Conservation (phyloP, 495 filamentous ascomycete genomes). For the Penicillium ochrochloron region DNA sequence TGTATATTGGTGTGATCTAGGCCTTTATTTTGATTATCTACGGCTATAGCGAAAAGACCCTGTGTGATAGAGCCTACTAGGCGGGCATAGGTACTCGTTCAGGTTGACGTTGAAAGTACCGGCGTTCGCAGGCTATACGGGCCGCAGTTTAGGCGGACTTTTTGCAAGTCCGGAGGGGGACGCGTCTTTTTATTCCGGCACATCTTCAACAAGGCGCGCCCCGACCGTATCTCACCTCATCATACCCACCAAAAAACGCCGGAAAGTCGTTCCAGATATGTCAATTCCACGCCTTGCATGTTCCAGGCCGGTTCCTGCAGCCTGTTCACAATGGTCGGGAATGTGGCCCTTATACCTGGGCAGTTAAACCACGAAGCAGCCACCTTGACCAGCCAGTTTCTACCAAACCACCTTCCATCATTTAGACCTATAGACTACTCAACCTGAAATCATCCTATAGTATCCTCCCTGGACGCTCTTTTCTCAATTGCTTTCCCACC, state of each 20-base stretch:
- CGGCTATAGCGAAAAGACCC: no score
- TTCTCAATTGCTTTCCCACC: not conserved
- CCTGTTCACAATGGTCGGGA: no score
- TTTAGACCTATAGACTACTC: constrained; percentile 5
- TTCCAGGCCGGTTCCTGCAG: not conserved
- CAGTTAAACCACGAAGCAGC: constrained; percentile 6
- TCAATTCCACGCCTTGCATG: not conserved
- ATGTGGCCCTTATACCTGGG: not conserved
- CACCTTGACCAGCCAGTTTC: constrained; percentile 2
- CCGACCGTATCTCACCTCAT: not conserved
- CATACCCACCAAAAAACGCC: not conserved
- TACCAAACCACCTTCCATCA: not conserved
- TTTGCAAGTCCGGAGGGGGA: not conserved
- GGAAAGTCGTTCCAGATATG: constrained; percentile 7
- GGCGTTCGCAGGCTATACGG: no score
- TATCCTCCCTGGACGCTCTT: not conserved
- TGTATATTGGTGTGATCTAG: no score
- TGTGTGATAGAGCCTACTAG: no score
- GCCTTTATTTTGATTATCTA: no score
- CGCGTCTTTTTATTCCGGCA: not conserved
- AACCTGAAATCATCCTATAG: not conserved
- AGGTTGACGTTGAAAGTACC: not conserved
- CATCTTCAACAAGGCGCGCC: not conserved
- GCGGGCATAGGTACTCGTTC: no score
- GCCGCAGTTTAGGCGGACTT: not conserved